A percentile compares a stretch with the other conserved stretches of the same genome.
phyloP scores from a whole-genome alignment of 305 asterid genomes.

The Fraxinus sp. region DNA sequence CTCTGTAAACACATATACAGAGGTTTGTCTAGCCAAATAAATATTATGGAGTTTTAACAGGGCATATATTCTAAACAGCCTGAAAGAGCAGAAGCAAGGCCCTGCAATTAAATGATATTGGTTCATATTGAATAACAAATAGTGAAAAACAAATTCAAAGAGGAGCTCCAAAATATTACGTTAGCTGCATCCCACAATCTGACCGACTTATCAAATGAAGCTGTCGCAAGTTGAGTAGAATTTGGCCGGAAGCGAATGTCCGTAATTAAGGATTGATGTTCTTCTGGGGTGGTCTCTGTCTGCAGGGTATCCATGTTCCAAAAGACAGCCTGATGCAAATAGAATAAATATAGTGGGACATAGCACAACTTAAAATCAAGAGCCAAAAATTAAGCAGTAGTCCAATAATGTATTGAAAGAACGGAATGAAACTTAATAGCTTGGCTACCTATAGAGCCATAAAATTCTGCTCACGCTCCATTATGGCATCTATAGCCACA shows the following conservation, averaged over 20 bases:
- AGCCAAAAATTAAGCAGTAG: background rate
- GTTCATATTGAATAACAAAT: slow-evolving; percentile 21
- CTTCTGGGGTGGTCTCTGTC: slow-evolving; percentile 79
- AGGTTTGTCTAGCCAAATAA: background rate
- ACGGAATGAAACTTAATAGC: slow-evolving; percentile 23
- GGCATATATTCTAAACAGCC: background rate
- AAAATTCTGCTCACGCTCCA: background rate
- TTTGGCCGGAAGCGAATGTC: slow-evolving; percentile 95
- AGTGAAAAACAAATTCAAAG: slow-evolving; percentile 6
- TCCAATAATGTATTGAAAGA: background rate
- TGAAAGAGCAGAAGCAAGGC: background rate
- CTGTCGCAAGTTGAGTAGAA: slow-evolving; percentile 86
- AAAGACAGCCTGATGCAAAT: slow-evolving; percentile 70
- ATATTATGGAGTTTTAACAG: background rate
- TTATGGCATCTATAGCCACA: background rate
- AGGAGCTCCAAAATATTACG: slow-evolving; percentile 39
- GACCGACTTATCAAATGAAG: slow-evolving; percentile 93
- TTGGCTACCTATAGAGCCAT: background rate
- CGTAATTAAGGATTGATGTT: slow-evolving; percentile 75
- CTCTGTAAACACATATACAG: background rate
- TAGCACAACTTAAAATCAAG: background rate
- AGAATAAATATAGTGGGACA: background rate
- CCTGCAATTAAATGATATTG: background rate
- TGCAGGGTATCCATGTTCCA: slow-evolving; percentile 96
- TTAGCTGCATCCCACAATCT: slow-evolving; percentile 96